These are phyloP conservation scores for Teratosphaeria epicoccoides DNA, from an alignment of 2,329 filamentous ascomycete genomes.

Conservation along the genomic window DNA sequence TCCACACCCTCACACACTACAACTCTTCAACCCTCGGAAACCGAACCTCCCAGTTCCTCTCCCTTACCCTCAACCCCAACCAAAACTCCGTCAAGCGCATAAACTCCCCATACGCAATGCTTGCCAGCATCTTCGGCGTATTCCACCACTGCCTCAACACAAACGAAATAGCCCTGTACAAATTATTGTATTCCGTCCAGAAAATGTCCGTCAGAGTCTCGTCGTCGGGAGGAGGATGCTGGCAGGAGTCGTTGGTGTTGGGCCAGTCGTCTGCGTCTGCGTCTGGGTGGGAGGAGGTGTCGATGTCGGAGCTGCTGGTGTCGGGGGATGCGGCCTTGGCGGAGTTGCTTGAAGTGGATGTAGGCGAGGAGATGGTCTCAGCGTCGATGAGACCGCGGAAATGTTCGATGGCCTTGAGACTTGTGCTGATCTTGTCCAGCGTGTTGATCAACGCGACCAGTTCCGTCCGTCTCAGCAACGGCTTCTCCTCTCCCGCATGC, in stretches of 20 bases:
- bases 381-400: slow-evolving; percentile 50
- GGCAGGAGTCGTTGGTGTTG: not conserved
- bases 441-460: slow-evolving; percentile 93
- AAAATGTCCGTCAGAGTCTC: slow-evolving; percentile 44
- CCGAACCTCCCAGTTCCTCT: slow-evolving; percentile 45
- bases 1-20: not conserved
- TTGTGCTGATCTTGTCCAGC: slow-evolving; percentile 74
- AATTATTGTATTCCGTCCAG: slow-evolving; percentile 50
- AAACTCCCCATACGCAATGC: slow-evolving; percentile 45
- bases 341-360: not conserved
- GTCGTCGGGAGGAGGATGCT: not conserved
- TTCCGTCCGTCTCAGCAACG: slow-evolving; percentile 74
- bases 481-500: slow-evolving; percentile 44
- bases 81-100: slow-evolving; percentile 50
- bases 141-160: slow-evolving; percentile 61
- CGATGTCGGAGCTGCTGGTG: not conserved
- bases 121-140: slow-evolving; percentile 19
- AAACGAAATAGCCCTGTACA: slow-evolving; percentile 53
- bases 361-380: slow-evolving; percentile 4
- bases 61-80: slow-evolving; percentile 50
- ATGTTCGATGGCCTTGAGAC: slow-evolving; percentile 60
- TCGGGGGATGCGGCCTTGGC: not conserved
- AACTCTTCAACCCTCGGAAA: slow-evolving; percentile 30
- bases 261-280: not conserved
- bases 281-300: not conserved